phyloP scores from a whole-genome alignment of 2,329 filamentous ascomycete species.

The Fusarium udum region DNA sequence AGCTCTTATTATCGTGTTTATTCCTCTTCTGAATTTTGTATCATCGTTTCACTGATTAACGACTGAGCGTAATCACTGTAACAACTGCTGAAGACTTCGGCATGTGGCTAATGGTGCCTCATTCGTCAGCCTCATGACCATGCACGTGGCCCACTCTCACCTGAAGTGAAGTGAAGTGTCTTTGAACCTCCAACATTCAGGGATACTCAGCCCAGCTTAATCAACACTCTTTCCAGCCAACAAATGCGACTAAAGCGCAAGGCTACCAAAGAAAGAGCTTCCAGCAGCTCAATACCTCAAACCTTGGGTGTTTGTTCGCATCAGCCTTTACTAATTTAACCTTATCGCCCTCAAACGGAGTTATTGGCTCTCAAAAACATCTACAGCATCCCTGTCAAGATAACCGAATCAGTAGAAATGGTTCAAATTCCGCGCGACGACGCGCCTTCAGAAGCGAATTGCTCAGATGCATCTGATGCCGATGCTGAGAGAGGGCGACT shows the following conservation, averaged over 20 bases:
- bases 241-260: neutral
- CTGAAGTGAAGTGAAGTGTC: conserved; percentile 2
- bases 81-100: neutral
- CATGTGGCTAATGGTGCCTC: conserved; percentile 10
- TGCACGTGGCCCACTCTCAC: conserved; percentile 31
- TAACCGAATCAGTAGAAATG: conserved; percentile 25
- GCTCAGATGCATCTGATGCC: conserved; percentile 15
- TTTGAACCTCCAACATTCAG: conserved; percentile 22
- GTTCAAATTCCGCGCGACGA: conserved; percentile 26
- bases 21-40: neutral
- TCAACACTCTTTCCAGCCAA: neutral
- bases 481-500: conserved; percentile 25
- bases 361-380: conserved; percentile 10
- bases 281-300: neutral
- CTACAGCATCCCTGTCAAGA: conserved; percentile 21
- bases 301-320: neutral
- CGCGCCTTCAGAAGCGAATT: conserved; percentile 18
- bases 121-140: conserved; percentile 21
- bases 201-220: conserved; percentile 13
- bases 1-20: neutral
- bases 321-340: neutral
- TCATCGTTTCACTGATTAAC: neutral
- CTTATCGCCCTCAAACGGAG: neutral
- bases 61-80: neutral
- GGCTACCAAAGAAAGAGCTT: neutral